A percentile compares a stretch with the other conserved stretches of the same genome.
phyloP scores from a whole-genome alignment of 139 green algal species.

The Nannochloris sp. region DNA sequence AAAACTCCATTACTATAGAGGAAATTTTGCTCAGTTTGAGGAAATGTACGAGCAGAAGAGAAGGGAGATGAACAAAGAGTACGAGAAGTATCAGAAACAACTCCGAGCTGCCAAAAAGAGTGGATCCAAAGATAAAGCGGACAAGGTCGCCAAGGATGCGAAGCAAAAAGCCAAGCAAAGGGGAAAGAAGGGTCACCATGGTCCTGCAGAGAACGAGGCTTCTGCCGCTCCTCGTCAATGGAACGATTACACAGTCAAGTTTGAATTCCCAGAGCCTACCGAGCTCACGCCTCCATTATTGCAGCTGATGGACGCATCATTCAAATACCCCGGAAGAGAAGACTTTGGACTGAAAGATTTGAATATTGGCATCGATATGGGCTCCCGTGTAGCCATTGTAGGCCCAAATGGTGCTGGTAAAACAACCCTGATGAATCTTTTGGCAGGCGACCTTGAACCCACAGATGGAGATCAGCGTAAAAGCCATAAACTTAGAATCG shows the following conservation, averaged over 20 bases:
- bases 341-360: constrained; percentile 87
- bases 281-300: constrained; percentile 81
- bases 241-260: constrained; percentile 77
- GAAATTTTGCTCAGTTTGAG: constrained; percentile 92
- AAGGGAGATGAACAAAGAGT: constrained; percentile 81
- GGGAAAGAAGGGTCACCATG: constrained; percentile 37
- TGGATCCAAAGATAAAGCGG: constrained; percentile 53
- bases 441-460: constrained; percentile 85
- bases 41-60: constrained; percentile 98
- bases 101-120: constrained; percentile 73
- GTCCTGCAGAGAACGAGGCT: constrained; percentile 16
- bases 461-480: constrained; percentile 74
- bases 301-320: constrained; percentile 75
- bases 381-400: constrained; percentile 86
- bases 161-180: constrained; percentile 52
- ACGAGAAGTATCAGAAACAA: constrained; percentile 89
- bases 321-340: constrained; percentile 90
- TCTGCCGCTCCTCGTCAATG: constrained; percentile 43
- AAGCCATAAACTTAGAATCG: constrained; percentile 89
- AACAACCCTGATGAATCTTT: constrained; percentile 97
- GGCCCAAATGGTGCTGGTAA: constrained; percentile 88
- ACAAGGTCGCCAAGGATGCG: constrained; percentile 50
- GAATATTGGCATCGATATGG: constrained; percentile 99
- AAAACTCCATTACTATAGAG: constrained; percentile 85
- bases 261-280: constrained; percentile 94